Evolutionary conservation across 805 yeast species (phyloP).

Genomic region (Pichia rugopelliculosa): DNA sequence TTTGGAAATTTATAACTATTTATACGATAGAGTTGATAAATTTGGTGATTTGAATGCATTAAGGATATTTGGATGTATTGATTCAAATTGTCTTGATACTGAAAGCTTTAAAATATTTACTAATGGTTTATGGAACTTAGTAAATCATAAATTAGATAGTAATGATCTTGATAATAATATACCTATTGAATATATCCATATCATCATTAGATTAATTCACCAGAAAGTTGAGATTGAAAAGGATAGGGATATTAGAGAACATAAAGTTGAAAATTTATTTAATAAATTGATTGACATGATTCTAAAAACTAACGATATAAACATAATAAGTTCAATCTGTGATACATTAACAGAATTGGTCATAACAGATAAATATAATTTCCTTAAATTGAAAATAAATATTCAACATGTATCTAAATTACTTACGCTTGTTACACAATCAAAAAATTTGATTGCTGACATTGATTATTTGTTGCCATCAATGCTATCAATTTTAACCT

Average conservation of each 20-base stretch:
- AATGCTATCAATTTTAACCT: constrained; percentile 29
- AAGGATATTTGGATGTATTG: constrained; percentile 1
- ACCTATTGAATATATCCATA: constrained; percentile 67
- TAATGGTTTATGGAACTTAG: background rate
- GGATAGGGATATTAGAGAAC: background rate
- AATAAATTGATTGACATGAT: background rate
- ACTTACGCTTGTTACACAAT: constrained; percentile 19
- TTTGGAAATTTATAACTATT: background rate
- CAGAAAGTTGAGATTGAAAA: background rate
- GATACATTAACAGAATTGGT: constrained; percentile 1
- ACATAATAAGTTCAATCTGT: background rate
- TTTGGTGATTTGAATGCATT: constrained; percentile 1
- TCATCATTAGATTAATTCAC: constrained; percentile 25
- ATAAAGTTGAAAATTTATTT: constrained; percentile 1
- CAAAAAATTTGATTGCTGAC: constrained; percentile 4
- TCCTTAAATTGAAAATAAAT: background rate
- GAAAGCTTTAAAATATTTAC: background rate
- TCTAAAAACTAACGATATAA: background rate
- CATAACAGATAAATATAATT: background rate
- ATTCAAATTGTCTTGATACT: background rate
- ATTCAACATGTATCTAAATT: constrained; percentile 2
- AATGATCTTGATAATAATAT: constrained; percentile 12
- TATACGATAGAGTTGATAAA: background rate
- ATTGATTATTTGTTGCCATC: constrained; percentile 46
- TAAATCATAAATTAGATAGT: background rate